Evolutionary conservation across 495 filamentous ascomycete species (phyloP).

Genomic region (Penicillium ucsense): DNA sequence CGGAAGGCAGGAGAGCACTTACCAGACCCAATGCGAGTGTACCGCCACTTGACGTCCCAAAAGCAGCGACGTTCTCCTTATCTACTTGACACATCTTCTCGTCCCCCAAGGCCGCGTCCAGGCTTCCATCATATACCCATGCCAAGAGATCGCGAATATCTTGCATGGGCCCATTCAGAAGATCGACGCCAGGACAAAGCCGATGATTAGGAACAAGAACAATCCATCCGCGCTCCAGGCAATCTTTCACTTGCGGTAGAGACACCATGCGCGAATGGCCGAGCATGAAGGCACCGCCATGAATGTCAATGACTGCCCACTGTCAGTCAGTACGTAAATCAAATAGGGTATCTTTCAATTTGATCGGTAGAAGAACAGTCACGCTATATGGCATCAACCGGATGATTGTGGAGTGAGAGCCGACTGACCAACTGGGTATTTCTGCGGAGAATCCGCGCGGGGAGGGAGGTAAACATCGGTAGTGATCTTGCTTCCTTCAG

Average conservation of each 20-base stretch:
- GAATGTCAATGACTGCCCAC: slow-evolving; percentile 23
- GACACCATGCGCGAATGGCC: slow-evolving; percentile 26
- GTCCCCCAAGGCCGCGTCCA: slow-evolving; percentile 10
- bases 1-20: background rate
- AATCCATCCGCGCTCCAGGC: slow-evolving; percentile 28
- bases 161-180: slow-evolving; percentile 20
- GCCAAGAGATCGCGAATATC: slow-evolving; percentile 21
- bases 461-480: slow-evolving; percentile 27
- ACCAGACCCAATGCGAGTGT: slow-evolving; percentile 22
- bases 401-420: background rate
- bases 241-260: slow-evolving; percentile 22
- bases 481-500: slow-evolving; percentile 17
- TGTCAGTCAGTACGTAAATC: too few species aligned
- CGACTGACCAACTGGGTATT: slow-evolving; percentile 22
- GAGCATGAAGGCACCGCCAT: slow-evolving; percentile 33
- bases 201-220: slow-evolving; percentile 28
- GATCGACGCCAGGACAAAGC: slow-evolving; percentile 22
- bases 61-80: slow-evolving; percentile 20
- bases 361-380: background rate
- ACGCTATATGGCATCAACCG: background rate
- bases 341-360: background rate
- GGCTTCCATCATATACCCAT: slow-evolving; percentile 19
- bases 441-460: slow-evolving; percentile 1
- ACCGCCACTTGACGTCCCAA: slow-evolving; percentile 26
- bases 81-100: slow-evolving; percentile 12